phyloP scores from a whole-genome alignment of 169 alveolate species.

The Cryptosporidium viatorum region DNA sequence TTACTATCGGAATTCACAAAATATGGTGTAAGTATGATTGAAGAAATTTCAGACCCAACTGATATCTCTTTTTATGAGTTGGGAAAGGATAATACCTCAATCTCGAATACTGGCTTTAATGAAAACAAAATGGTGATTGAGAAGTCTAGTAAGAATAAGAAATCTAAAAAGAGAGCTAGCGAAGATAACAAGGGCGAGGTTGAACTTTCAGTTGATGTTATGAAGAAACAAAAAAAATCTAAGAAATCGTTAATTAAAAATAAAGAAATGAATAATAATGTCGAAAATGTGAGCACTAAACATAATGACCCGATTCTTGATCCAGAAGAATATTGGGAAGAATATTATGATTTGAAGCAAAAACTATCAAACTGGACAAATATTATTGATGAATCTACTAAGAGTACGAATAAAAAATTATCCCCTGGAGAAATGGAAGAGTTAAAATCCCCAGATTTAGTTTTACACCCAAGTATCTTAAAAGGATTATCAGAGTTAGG shows the following conservation, averaged over 20 bases:
- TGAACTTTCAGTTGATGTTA: background rate
- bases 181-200: background rate
- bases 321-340: conserved; percentile 75
- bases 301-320: background rate
- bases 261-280: background rate
- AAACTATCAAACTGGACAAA: conserved; percentile 38
- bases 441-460: conserved; percentile 40
- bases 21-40: conserved; percentile 67
- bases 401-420: background rate
- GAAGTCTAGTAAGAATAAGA: background rate
- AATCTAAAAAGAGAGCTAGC: background rate
- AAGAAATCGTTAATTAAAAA: background rate
- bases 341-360: conserved; percentile 39
- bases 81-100: background rate
- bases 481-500: conserved; percentile 62
- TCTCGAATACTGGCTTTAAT: background rate
- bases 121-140: background rate
- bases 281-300: background rate
- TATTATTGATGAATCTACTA: conserved; percentile 6
- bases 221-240: background rate
- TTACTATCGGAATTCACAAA: conserved; percentile 44
- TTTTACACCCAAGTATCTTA: conserved; percentile 77
- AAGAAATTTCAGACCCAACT: conserved; percentile 53
- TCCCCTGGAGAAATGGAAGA: conserved; percentile 6
- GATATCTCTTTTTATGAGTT: conserved; percentile 27